Base-by-base conservation (phyloP, 1,284 basidiomycete genomes). In the Meira nashicola region DNA sequence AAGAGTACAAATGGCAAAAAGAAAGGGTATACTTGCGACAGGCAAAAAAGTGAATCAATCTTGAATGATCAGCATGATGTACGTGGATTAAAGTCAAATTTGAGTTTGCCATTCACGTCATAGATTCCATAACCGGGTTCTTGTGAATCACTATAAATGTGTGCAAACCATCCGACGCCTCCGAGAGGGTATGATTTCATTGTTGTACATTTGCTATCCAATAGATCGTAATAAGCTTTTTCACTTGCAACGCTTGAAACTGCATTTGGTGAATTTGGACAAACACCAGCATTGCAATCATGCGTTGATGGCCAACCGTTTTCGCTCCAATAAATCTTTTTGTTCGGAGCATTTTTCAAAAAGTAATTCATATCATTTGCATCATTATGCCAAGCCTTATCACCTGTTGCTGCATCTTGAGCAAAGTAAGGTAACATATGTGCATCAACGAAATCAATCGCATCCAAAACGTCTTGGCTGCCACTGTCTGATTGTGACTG, bases 371-470 rank as follows among this genome's bases (percentile, higher is more conserved):
- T 73, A 67, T 87, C 86, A 1, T 71, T 71, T 53, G 81, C 55
- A 0, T 88, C 83, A 21, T 43, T 25, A 25, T 41, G n/a, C n/a
- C 86, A 79, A 0, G 85, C 83, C 85, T 86, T 87, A 0, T 82
- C 80, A 84, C 86, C 85, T n/a, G 81, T 85, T 0, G 84, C 84
- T 33, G 86, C 86, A 39, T 81, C 54, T 54, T 80, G n/a, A 9
- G 83, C 82, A 73, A 89, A 89, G 80, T 88, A 89, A 4, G 88
- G 87, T 41, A 89, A 79, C 80, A 87, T 86, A 72, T 89, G 64
- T 0, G 83, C 83, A 63, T 87, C 85, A 60, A 89, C 83, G 40
- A 83, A 81, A 71, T 89, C 86, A 28, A 87, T 80, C 0, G 86
- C 84, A 61, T 84, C 78, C 54, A 89, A 80, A 15, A 89, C 84